These are phyloP conservation scores for Solanum dulcamara DNA, from an alignment of 257 asterid genomes.

Conservation along the genomic window DNA sequence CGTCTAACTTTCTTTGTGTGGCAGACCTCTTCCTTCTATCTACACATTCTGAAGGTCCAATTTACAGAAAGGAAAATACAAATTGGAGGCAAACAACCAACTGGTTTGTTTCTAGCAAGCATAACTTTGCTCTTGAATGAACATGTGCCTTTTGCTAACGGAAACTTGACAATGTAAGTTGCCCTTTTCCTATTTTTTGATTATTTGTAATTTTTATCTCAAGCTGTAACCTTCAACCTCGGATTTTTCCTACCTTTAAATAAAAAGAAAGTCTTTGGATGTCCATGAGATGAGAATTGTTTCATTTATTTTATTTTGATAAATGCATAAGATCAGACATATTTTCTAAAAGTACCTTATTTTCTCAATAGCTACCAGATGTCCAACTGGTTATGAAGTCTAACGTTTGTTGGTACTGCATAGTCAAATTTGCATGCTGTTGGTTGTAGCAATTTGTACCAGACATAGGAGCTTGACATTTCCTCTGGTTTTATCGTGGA, in stretches of 20 bases:
- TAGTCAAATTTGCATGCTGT: no score
- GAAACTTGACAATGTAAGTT: conserved; percentile 66
- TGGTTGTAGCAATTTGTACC: no score
- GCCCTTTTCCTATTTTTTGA: neutral
- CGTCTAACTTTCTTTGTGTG: neutral
- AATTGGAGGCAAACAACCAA: conserved; percentile 90
- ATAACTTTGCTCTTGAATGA: conserved; percentile 68
- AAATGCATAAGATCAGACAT: neutral
- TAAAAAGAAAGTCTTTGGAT: neutral
- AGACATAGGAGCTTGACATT: no score
- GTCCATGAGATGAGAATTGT: neutral
- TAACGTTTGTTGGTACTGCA: neutral
- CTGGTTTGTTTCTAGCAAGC: conserved; percentile 64
- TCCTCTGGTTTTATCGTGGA: no score
- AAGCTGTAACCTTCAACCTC: neutral
- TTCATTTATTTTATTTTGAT: neutral
- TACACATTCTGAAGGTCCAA: conserved; percentile 82
- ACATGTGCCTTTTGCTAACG: conserved; percentile 78
- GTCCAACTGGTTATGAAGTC: neutral
- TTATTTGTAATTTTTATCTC: neutral
- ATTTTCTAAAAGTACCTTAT: neutral
- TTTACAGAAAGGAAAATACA: conserved; percentile 66
- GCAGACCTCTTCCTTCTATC: conserved; percentile 86
- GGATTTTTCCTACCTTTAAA: neutral
- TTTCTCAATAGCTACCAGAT: neutral